Evolutionary conservation across 1,139 yeast species (phyloP).

Genomic region (Entelexis sorbosivorans): DNA sequence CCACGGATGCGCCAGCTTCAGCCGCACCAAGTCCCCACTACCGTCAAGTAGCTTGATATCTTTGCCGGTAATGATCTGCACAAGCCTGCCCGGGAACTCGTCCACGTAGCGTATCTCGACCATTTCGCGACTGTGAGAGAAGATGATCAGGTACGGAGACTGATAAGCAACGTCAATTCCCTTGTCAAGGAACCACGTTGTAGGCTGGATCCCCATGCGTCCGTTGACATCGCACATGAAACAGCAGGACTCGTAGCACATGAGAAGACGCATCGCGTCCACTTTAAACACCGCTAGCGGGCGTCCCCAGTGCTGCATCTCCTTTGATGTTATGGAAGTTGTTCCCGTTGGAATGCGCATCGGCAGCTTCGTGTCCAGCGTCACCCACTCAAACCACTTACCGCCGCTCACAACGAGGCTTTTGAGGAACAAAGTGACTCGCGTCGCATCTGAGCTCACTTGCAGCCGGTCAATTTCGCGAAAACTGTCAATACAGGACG

Average conservation of each 20-base stretch:
- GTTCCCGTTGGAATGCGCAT: slow-evolving; percentile 44
- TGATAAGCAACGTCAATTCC: slow-evolving; percentile 47
- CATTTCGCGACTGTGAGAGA: slow-evolving; percentile 46
- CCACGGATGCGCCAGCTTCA: slow-evolving; percentile 55
- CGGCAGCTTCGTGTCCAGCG: slow-evolving; percentile 47
- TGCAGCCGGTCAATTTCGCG: slow-evolving; percentile 31
- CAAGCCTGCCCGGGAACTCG: slow-evolving; percentile 35
- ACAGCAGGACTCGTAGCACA: slow-evolving; percentile 66
- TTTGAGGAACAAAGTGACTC: slow-evolving; percentile 34
- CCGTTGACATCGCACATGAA: slow-evolving; percentile 61
- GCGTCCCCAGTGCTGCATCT: slow-evolving; percentile 26
- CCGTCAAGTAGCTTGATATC: slow-evolving; percentile 41
- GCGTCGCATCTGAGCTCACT: slow-evolving; percentile 29
- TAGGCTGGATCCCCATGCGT: slow-evolving; percentile 41
- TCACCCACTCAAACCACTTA: slow-evolving; percentile 58
- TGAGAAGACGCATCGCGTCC: slow-evolving; percentile 44
- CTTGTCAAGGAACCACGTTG: slow-evolving; percentile 52
- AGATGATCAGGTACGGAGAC: slow-evolving; percentile 50
- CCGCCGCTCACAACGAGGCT: slow-evolving; percentile 49
- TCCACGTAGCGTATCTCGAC: slow-evolving; percentile 57
- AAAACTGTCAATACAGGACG: slow-evolving; percentile 31
- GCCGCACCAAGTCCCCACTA: slow-evolving; percentile 29
- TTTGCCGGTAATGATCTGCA: slow-evolving; percentile 67
- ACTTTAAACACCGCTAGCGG: slow-evolving; percentile 59
- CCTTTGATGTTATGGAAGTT: slow-evolving; percentile 27